phyloP scores from a whole-genome alignment of 2,329 filamentous ascomycete species.

The Zopfia rhizophila region DNA sequence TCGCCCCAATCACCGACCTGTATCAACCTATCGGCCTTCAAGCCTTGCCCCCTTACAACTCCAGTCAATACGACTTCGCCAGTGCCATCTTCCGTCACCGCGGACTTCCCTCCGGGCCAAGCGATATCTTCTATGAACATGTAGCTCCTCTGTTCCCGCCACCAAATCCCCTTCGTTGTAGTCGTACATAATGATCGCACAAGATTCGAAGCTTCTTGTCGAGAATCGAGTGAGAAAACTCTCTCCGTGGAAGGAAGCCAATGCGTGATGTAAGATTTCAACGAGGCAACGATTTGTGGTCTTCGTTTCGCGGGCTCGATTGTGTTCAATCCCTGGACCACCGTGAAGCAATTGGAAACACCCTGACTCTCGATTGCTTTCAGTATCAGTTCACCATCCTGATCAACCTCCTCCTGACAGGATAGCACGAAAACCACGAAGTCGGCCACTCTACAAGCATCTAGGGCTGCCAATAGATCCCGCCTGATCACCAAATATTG shows the following conservation, averaged over 20 bases:
- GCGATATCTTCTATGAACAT: slow-evolving; percentile 86
- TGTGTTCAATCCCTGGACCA: slow-evolving; percentile 81
- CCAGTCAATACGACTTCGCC: slow-evolving; percentile 81
- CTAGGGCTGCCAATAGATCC: slow-evolving; percentile 80
- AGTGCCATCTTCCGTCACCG: slow-evolving; percentile 57
- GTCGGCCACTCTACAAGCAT: slow-evolving; percentile 88
- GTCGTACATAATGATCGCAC: slow-evolving; percentile 92
- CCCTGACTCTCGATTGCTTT: slow-evolving; percentile 92
- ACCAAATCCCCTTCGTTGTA: slow-evolving; percentile 91
- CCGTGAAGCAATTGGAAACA: slow-evolving; percentile 88
- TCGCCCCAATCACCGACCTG: slow-evolving; percentile 95
- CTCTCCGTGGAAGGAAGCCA: slow-evolving; percentile 95
- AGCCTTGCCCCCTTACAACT: slow-evolving; percentile 81
- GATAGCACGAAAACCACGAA: slow-evolving; percentile 90
- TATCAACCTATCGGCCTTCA: slow-evolving; percentile 90
- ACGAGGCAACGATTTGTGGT: slow-evolving; percentile 78
- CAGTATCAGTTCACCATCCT: slow-evolving; percentile 84
- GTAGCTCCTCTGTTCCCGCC: slow-evolving; percentile 96
- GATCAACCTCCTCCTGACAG: slow-evolving; percentile 83
- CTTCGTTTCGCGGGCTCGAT: slow-evolving; percentile 83
- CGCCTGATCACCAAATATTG: slow-evolving; percentile 82
- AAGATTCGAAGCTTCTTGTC: slow-evolving; percentile 90
- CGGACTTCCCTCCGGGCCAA: slow-evolving; percentile 67
- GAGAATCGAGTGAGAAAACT: slow-evolving; percentile 85
- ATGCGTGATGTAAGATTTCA: slow-evolving; percentile 92